Evolutionary conservation across 495 filamentous ascomycete genomes (phyloP).

Genomic region (Xeromyces bisporus): DNA sequence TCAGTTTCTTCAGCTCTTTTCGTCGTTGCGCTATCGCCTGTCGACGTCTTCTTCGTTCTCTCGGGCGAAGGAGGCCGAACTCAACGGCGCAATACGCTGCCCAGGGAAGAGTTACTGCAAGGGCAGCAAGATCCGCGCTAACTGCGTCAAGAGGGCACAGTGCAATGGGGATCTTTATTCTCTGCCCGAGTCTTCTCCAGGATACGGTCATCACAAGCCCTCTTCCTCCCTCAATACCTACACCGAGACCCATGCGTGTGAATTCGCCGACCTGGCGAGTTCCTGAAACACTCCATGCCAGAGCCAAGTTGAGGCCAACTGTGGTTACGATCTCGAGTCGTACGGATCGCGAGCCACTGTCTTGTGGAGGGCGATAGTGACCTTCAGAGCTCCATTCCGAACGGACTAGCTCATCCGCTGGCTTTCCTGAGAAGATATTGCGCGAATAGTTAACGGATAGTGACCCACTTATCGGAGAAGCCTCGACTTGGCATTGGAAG

Average conservation of each 20-base stretch:
- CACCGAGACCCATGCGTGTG: conserved; percentile 23
- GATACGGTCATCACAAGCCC: conserved; percentile 24
- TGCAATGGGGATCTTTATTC: conserved; percentile 22
- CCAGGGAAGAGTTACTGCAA: conserved; percentile 31
- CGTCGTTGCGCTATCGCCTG: conserved; percentile 20
- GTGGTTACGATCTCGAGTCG: conserved; percentile 15
- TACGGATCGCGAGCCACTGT: conserved; percentile 18
- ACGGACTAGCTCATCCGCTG: conserved; percentile 14
- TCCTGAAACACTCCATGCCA: conserved; percentile 22
- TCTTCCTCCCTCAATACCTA: conserved; percentile 15
- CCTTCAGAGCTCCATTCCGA: conserved; percentile 30
- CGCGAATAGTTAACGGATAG: conserved; percentile 21
- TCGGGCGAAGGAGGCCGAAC: conserved; percentile 27
- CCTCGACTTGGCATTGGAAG: conserved; percentile 16
- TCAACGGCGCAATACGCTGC: conserved; percentile 33
- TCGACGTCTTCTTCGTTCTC: conserved; percentile 19
- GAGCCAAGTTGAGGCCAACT: conserved; percentile 9
- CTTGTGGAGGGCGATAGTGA: conserved; percentile 17
- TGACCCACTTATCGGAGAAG: conserved; percentile 12
- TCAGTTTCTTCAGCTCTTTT: conserved; percentile 21
- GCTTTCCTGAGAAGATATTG: conserved; percentile 25
- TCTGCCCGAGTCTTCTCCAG: conserved; percentile 28
- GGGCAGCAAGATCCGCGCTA: conserved; percentile 18
- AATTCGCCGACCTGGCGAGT: conserved; percentile 22
- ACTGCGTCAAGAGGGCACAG: conserved; percentile 21